These are phyloP conservation scores for Breviolum minutum DNA, from an alignment of 73 alveolate genomes.

Conservation along the genomic window DNA sequence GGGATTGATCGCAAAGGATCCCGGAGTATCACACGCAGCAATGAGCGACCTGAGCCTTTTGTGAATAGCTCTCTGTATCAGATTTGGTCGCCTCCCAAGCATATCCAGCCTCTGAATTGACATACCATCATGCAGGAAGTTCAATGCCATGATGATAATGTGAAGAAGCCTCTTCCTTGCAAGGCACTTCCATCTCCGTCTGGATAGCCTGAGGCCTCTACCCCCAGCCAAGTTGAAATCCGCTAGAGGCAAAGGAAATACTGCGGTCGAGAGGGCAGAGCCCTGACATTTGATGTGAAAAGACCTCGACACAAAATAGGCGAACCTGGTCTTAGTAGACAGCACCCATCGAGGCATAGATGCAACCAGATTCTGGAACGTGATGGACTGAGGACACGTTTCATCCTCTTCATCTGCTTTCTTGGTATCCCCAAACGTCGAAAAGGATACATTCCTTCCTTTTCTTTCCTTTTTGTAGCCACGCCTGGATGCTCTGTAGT, in stretches of 20 bases:
- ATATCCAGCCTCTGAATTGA: background rate
- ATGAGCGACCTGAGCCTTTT: background rate
- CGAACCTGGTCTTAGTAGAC: background rate
- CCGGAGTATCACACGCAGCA: background rate
- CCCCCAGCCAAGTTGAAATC: background rate
- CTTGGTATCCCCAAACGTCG: too few relatives aligned
- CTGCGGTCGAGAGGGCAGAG: background rate
- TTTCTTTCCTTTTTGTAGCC: too few relatives aligned
- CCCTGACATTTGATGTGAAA: background rate
- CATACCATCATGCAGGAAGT: background rate
- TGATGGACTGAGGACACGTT: background rate
- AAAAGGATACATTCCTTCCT: too few relatives aligned
- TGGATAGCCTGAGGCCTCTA: background rate
- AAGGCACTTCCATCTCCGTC: background rate
- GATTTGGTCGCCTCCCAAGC: constrained; percentile 30
- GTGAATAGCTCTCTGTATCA: background rate
- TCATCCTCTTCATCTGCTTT: too few relatives aligned
- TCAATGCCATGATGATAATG: background rate
- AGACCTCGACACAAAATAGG: background rate
- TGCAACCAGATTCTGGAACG: background rate
- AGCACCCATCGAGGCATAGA: background rate
- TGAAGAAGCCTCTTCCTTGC: background rate
- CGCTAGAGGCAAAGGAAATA: background rate
- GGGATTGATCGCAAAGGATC: background rate
- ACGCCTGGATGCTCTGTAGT: too few relatives aligned